Evolutionary conservation across 2,329 filamentous ascomycete species (phyloP).

Genomic region (Colletotrichum sp.): DNA sequence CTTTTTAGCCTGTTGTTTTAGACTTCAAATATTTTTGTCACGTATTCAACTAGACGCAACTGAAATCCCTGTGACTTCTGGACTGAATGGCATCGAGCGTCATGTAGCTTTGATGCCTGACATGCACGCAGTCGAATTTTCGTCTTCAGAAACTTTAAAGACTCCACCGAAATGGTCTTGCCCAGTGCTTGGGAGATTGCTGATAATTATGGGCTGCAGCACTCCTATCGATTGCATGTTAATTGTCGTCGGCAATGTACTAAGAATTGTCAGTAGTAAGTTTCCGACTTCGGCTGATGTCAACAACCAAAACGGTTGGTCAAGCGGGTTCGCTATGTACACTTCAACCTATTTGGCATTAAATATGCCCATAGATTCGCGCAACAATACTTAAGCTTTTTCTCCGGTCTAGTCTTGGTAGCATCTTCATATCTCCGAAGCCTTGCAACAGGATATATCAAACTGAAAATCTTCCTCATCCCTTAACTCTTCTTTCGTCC

Average conservation of each 20-base stretch:
- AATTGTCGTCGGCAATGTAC: not conserved
- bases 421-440: not conserved
- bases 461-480: not conserved
- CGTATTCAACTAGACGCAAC: no score
- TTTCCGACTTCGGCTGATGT: not conserved
- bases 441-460: not conserved
- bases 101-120: not conserved
- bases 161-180: not conserved
- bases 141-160: not conserved
- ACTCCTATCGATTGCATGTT: not conserved
- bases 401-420: not conserved
- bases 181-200: no score
- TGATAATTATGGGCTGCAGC: no score
- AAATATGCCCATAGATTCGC: not conserved
- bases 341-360: not conserved
- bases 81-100: no score
- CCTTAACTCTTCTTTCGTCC: not conserved
- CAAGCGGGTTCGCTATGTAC: not conserved
- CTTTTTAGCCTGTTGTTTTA: not conserved
- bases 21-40: not conserved
- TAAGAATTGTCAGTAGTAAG: not conserved
- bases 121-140: not conserved
- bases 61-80: no score
- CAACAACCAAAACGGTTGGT: not conserved
- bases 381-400: not conserved